These are phyloP conservation scores for Fusarium sp. DNA, from an alignment of 2,329 filamentous ascomycete genomes.

Conservation along the genomic window DNA sequence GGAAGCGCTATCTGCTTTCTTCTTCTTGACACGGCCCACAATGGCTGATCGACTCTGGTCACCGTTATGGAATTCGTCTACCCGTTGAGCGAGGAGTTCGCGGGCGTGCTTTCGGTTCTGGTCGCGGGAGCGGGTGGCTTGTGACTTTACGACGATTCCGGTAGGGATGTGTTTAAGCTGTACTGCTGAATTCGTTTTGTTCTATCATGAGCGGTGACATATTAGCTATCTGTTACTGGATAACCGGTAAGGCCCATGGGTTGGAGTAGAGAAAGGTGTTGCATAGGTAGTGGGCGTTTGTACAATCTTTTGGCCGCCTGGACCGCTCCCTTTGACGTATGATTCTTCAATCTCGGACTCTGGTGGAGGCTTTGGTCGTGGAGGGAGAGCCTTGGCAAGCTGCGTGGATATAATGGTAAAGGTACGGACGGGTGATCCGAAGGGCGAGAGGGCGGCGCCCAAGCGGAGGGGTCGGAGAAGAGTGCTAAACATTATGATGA, in stretches of 20 bases:
- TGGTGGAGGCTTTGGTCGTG: slow-evolving; percentile 76
- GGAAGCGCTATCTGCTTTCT: slow-evolving; percentile 78
- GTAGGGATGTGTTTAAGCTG: slow-evolving; percentile 92
- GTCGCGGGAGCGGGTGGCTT: slow-evolving; percentile 86
- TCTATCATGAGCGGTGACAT: slow-evolving; percentile 60
- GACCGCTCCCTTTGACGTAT: slow-evolving; percentile 91
- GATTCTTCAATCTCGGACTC: slow-evolving; percentile 85
- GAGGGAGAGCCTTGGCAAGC: slow-evolving; percentile 72
- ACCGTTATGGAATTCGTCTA: slow-evolving; percentile 80
- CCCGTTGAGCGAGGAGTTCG: slow-evolving; percentile 77
- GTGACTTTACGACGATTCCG: slow-evolving; percentile 92
- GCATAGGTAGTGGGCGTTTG: background rate
- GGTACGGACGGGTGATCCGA: slow-evolving; percentile 27
- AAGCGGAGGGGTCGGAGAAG: slow-evolving; percentile 19
- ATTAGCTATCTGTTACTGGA: slow-evolving; percentile 1
- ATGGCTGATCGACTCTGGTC: slow-evolving; percentile 74
- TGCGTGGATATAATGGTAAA: slow-evolving; percentile 49
- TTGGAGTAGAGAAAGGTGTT: background rate
- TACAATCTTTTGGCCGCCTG: slow-evolving; percentile 96
- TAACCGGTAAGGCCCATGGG: background rate
- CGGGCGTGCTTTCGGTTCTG: slow-evolving; percentile 91
- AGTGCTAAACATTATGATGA: slow-evolving; percentile 12
- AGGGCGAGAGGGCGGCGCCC: background rate
- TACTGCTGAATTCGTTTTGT: slow-evolving; percentile 96
- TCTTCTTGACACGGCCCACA: slow-evolving; percentile 71